Conservation (phyloP, 1,284 basidiomycete genomes). For the Gomphus bonarii region DNA sequence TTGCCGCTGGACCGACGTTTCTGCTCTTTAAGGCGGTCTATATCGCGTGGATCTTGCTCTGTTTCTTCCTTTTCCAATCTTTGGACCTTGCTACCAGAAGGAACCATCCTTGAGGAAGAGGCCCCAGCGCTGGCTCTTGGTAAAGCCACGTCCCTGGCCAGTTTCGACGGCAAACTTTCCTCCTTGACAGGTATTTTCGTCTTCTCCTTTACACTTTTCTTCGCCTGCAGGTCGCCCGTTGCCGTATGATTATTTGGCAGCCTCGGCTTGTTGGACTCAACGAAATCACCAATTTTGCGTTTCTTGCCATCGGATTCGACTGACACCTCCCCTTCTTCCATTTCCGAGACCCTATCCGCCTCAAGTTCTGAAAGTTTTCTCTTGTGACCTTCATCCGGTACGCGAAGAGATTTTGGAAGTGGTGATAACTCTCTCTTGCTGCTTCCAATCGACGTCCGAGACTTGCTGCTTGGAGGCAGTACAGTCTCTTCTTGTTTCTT, state of each 20-base stretch:
- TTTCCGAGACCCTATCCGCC: not conserved
- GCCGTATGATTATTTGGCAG: not conserved
- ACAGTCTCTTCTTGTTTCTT: not conserved
- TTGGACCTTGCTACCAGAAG: not conserved
- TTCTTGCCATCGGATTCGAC: not conserved
- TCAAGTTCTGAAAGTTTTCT: not conserved
- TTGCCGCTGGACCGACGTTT: slow-evolving; percentile 14
- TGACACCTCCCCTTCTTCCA: slow-evolving; percentile 7
- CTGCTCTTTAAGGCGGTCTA: slow-evolving; percentile 15
- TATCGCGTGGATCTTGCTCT: slow-evolving; percentile 21
- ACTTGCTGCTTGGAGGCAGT: not conserved
- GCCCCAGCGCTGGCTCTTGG: not conserved
- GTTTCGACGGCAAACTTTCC: not conserved
- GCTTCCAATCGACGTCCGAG: not conserved
- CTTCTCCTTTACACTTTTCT: not conserved
- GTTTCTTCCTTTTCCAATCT: slow-evolving; percentile 17
- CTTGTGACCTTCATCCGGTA: not conserved
- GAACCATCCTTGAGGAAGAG: not conserved
- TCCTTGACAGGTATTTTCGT: not conserved
- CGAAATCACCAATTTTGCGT: not conserved
- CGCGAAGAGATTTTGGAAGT: not conserved
- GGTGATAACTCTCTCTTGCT: slow-evolving; percentile 2
- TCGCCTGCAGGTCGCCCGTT: not conserved
- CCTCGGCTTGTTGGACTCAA: not conserved
- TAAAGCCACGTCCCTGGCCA: not conserved